A percentile compares a stretch with the other conserved stretches of the same genome.
phyloP scores from a whole-genome alignment of 2,329 filamentous ascomycete genomes.

The Fusarium nelsonii region DNA sequence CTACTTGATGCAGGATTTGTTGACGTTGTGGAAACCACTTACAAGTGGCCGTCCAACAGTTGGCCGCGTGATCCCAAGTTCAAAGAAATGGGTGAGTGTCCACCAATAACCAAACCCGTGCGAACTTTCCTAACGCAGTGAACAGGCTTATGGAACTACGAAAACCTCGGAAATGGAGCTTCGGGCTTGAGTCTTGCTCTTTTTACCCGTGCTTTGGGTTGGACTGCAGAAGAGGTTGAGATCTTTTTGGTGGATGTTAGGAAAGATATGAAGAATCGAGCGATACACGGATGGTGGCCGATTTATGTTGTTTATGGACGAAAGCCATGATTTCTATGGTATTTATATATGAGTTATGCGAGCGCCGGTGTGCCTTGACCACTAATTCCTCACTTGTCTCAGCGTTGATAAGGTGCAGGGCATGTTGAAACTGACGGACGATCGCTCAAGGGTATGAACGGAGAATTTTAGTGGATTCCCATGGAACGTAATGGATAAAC shows the following conservation, averaged over 20 bases:
- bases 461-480: no score
- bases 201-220: slow-evolving; percentile 55
- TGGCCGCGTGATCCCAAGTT: slow-evolving; percentile 65
- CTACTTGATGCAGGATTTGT: slow-evolving; percentile 66
- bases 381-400: no score
- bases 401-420: no score
- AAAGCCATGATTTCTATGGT: slow-evolving; percentile 18
- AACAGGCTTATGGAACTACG: slow-evolving; percentile 56
- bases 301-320: slow-evolving; percentile 51
- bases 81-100: slow-evolving; percentile 62
- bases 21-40: slow-evolving; percentile 61
- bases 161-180: slow-evolving; percentile 52
- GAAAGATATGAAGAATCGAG: slow-evolving; percentile 51
- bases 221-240: slow-evolving; percentile 51
- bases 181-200: slow-evolving; percentile 55
- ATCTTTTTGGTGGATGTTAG: slow-evolving; percentile 52
- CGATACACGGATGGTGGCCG: slow-evolving; percentile 56
- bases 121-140: accelerated
- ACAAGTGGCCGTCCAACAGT: slow-evolving; percentile 63
- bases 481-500: no score
- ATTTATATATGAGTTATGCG: not conserved
- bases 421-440: no score
- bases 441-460: no score
- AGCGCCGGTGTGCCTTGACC: not conserved
- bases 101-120: accelerated